Base-by-base conservation (phyloP, 208 protist species). In the Vickermania spadyakhi region DNA sequence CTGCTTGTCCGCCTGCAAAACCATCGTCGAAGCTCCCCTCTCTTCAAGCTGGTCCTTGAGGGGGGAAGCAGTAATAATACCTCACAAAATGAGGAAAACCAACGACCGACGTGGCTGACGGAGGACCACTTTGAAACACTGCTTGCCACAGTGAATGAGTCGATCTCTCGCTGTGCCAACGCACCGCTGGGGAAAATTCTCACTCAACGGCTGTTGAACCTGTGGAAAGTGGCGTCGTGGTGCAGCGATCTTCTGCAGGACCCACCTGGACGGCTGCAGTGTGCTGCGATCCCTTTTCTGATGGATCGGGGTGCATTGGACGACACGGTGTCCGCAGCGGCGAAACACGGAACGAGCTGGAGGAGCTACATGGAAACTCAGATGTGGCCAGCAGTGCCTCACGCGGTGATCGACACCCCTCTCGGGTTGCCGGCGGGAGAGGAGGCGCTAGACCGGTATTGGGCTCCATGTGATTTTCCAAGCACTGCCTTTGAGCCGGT, bases 241-340 rank as follows among this genome's bases (percentile, higher is more conserved):
- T 58, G 60, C 45, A 42, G 28, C 56, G 50, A 23, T 13, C 52
- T 23, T 31, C 7, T 26, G 2, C 45, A 62, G 51, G 13, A 22
- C 28, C 60, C 70, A 55, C 67, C 68, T 13, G 70, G 28, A 52
- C 70, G 49, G 42, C 52, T 87, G 36, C 60, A 60, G 56, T 52
- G 50, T 28, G 69, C 69, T 25, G 64, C 88, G 53, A 62, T 92
- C 42, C 68, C 85, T 21, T 72, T 84, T 31, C 72, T 87, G 28
- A 72, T 92, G 79, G 79, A 79, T 0, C 69, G 64, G 26, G 74
- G 81, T 21, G 84, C 87, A 26, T 31, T 73, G 22, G 30, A 51
- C 3, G 77, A 87, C 45, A 74, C 80, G 31, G 26, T 75, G 56
- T 29, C 62, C 26, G 58, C 67, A 25, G 68, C 74, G 7, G 27